Percentiles rank a stretch among this genome's conserved stretches.
phyloP scores from a whole-genome alignment of 2,329 filamentous ascomycete species.

The Diaporthe helianthi region DNA sequence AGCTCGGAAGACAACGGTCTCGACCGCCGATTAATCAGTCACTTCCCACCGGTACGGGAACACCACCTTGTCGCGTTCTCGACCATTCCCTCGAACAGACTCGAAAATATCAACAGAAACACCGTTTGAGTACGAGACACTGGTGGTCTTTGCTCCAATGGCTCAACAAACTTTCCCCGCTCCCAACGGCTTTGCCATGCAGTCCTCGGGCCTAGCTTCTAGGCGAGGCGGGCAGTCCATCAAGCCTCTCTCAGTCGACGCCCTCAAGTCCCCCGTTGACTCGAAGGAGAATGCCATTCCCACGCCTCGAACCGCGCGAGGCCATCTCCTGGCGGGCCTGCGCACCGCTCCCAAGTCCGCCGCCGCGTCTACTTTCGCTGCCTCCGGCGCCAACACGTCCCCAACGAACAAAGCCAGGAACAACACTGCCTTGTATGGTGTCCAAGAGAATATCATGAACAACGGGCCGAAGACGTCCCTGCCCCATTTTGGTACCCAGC shows the following conservation, averaged over 20 bases:
- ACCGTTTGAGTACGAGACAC: conserved; percentile 75
- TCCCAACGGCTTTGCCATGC: conserved; percentile 75
- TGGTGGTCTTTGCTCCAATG: conserved; percentile 89
- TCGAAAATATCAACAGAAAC: background rate
- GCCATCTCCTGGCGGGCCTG: conserved; percentile 90
- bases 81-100: background rate
- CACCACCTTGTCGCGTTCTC: conserved; percentile 7
- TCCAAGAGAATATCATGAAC: conserved; percentile 50
- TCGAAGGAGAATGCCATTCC: conserved; percentile 72
- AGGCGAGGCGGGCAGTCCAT: conserved; percentile 84
- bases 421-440: conserved; percentile 51
- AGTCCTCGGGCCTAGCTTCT: conserved; percentile 82
- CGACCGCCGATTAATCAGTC: conserved; percentile 3
- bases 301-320: conserved; percentile 92
- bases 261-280: conserved; percentile 69
- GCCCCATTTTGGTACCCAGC: conserved; percentile 47
- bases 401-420: conserved; percentile 52
- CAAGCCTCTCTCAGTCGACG: conserved; percentile 85
- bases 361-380: conserved; percentile 70
- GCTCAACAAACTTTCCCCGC: conserved; percentile 82
- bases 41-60: background rate
- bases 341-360: conserved; percentile 91
- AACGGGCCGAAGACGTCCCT: conserved; percentile 65
- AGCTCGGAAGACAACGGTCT: background rate
- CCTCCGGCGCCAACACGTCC: conserved; percentile 50